A percentile compares a stretch with the other conserved stretches of the same genome.
Evolutionary conservation across 495 filamentous ascomycete genomes (phyloP).

Genomic region (Daldinia bambusicola): DNA sequence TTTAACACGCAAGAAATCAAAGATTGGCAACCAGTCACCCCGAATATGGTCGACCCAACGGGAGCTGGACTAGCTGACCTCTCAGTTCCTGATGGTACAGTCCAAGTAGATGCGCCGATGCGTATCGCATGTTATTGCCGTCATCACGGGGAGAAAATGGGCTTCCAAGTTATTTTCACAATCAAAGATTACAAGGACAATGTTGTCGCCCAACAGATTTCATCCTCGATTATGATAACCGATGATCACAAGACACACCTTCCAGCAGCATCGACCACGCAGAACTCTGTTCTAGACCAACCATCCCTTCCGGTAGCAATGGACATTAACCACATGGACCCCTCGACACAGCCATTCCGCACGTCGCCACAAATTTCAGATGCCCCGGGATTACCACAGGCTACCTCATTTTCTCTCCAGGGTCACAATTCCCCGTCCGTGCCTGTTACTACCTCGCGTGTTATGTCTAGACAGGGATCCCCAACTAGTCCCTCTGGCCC

Average conservation of each 20-base stretch:
- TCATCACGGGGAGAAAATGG: slow-evolving; percentile 89
- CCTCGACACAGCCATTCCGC: slow-evolving; percentile 35
- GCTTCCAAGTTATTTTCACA: slow-evolving; percentile 95
- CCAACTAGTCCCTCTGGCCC: slow-evolving; percentile 68
- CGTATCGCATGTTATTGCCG: slow-evolving; percentile 97
- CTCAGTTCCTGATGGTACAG: slow-evolving; percentile 66
- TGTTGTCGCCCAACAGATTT: slow-evolving; percentile 84
- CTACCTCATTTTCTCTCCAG: slow-evolving; percentile 33
- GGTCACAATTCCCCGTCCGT: slow-evolving; percentile 52
- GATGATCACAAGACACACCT: slow-evolving; percentile 93
- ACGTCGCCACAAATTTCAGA: slow-evolving; percentile 31
- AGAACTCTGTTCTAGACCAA: slow-evolving; percentile 12
- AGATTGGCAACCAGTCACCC: slow-evolving; percentile 73
- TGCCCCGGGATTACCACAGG: slow-evolving; percentile 31
- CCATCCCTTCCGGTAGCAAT: slow-evolving; percentile 12
- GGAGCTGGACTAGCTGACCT: slow-evolving; percentile 46
- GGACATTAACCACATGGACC: slow-evolving; percentile 39
- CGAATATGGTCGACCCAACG: slow-evolving; percentile 50
- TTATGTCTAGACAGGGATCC: slow-evolving; percentile 76
- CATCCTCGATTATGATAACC: slow-evolving; percentile 89
- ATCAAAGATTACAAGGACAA: slow-evolving; percentile 80
- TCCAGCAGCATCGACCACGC: slow-evolving; percentile 53
- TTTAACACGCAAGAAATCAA: slow-evolving; percentile 95
- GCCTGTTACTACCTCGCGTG: slow-evolving; percentile 67
- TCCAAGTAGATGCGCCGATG: slow-evolving; percentile 86